Base-by-base conservation (phyloP, 116 monocot species). In the Trichopus zeylanicus region DNA sequence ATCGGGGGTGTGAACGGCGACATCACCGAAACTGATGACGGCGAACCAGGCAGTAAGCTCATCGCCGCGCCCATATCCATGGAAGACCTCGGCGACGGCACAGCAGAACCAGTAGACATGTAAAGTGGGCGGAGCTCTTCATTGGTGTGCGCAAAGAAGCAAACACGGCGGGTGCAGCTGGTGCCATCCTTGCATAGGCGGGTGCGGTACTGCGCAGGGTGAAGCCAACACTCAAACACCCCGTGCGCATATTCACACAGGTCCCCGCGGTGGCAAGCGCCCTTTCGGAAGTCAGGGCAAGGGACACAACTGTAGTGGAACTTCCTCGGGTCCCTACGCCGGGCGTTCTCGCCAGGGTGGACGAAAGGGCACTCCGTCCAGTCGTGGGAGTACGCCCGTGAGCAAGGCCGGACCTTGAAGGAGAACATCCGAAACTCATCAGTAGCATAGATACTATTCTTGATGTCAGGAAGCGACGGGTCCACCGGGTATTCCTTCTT, bases 301-400 rank as follows among this genome's bases (percentile, higher is more conserved):
- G 91, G 91, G 19, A 91, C 86, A 21, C 91, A 91, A 64, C 86
- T 86, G 62, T 91, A 91, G 62, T 91, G 91, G 54, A 75, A 91
- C 78, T 91, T 91, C 49, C 91, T 64, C 1, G 91, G 91, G 21
- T 91, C 91, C 1, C 91, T 67, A 11, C 91, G 68, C 53, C 91
- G 70, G 1, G 91, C 91, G 37, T 91, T 91, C 76, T 91, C 91
- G 0, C 91, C 91, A 0, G 91, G 91, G 42, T 91, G 91, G 9
- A 91, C 91, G 28, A 91, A 91, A 0, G 91, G 91, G 51, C 91
- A 91, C 83, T 91, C 91, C 0, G 91, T 91, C 91, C 91, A 91
- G 61, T 91, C 91, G 31, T 91, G 91, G 0, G 86, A 86, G 65
- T 91, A 91, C 0, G 91, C 91, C 16, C 91, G 62, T 0, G 86